These are phyloP conservation scores for Ogataea siamensis DNA, from an alignment of 805 yeast species.

Conservation along the genomic window DNA sequence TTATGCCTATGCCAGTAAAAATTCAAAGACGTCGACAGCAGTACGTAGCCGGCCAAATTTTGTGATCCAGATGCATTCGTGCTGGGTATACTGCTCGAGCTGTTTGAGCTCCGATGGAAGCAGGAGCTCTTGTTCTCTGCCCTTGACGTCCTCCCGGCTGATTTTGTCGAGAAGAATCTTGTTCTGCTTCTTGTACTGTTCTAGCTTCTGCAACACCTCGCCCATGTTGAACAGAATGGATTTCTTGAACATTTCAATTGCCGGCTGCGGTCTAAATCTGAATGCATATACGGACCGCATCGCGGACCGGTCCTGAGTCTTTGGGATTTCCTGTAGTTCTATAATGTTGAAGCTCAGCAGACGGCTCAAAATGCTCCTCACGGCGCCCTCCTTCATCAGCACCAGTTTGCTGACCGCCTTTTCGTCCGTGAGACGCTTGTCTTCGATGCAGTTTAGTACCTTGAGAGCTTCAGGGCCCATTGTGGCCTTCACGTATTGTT, in stretches of 20 bases:
- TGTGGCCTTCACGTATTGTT: constrained; percentile 55
- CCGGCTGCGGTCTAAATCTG: constrained; percentile 44
- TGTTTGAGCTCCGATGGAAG: constrained; percentile 75
- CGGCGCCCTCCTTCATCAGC: constrained; percentile 71
- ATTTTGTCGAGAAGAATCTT: constrained; percentile 72
- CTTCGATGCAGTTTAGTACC: constrained; percentile 72
- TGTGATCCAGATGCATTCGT: constrained; percentile 54
- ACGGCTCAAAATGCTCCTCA: constrained; percentile 66
- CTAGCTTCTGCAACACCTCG: constrained; percentile 47
- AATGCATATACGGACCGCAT: constrained; percentile 82
- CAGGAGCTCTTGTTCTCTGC: constrained; percentile 71
- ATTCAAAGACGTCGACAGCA: constrained; percentile 51
- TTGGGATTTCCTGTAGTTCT: constrained; percentile 91
- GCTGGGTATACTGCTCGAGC: constrained; percentile 55
- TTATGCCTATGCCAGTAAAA: constrained; percentile 6
- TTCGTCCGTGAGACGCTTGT: constrained; percentile 74
- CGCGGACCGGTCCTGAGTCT: constrained; percentile 88
- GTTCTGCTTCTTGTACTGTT: constrained; percentile 55
- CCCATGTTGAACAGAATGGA: constrained; percentile 54
- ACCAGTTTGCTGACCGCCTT: constrained; percentile 75
- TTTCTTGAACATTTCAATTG: constrained; percentile 37
- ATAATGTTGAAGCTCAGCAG: constrained; percentile 68
- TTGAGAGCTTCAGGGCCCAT: constrained; percentile 69
- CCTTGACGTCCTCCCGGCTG: constrained; percentile 86
- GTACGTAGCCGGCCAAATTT: constrained; percentile 55